Conservation (phyloP, 2,329 filamentous ascomycete species). For the Lasiodiplodia sp. region DNA sequence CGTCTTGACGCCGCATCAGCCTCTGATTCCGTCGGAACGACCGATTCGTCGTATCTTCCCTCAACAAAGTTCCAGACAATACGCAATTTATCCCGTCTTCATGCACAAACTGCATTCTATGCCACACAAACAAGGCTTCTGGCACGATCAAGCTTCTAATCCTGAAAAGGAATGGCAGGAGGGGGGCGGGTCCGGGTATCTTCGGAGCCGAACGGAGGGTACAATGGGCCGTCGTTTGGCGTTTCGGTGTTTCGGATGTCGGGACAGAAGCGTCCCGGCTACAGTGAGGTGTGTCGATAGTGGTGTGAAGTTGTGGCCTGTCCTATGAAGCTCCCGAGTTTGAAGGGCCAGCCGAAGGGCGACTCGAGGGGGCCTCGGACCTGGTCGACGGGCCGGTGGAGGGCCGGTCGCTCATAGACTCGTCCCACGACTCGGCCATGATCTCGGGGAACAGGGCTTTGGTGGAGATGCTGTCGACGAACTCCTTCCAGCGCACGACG, state of each 20-base stretch:
- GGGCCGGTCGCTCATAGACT: conserved; percentile 8
- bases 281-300: not conserved
- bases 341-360: not conserved
- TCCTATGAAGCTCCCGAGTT: not conserved
- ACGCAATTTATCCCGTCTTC: not conserved
- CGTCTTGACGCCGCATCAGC: not conserved
- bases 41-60: not conserved
- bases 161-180: not conserved
- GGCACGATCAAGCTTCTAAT: not conserved
- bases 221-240: not conserved
- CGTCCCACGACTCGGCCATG: conserved; percentile 30
- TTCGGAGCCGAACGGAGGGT: not conserved
- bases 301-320: not conserved
- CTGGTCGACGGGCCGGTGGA: conserved; percentile 9
- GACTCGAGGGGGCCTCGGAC: not conserved
- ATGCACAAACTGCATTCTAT: not conserved
- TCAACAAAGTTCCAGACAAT: not conserved
- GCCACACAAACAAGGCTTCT: not conserved
- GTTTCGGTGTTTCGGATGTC: not conserved
- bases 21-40: not conserved
- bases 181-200: not conserved
- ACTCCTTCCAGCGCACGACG: conserved; percentile 28
- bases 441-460: conserved; percentile 35
- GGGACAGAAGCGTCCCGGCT: not conserved
- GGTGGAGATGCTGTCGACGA: conserved; percentile 21